Percentiles rank a stretch among this genome's conserved stretches.
phyloP scores from a whole-genome alignment of 2,329 filamentous ascomycete genomes.

The Geosmithia putterillii region DNA sequence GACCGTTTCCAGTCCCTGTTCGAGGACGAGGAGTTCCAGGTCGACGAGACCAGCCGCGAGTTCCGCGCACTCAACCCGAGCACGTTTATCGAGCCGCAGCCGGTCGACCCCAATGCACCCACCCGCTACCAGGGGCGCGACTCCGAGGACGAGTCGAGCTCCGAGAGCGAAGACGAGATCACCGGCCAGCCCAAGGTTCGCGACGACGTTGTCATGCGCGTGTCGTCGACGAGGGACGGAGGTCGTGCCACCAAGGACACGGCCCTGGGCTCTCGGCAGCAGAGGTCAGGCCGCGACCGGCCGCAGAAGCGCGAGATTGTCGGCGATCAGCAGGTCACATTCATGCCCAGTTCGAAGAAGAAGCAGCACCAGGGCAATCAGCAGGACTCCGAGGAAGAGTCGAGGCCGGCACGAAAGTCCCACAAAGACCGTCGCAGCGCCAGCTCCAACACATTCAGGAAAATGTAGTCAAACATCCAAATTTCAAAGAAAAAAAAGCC shows the following conservation, averaged over 20 bases:
- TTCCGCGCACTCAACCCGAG: constrained; percentile 86
- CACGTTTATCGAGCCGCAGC: constrained; percentile 38
- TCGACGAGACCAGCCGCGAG: constrained; percentile 81
- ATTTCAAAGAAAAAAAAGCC: background rate
- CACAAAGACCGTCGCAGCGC: constrained; percentile 50
- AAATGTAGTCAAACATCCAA: constrained; percentile 29
- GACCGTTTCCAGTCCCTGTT: constrained; percentile 81
- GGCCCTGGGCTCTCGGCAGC: constrained; percentile 41
- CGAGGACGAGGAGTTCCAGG: constrained; percentile 82
- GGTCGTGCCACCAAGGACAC: constrained; percentile 42
- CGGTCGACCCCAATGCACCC: constrained; percentile 18
- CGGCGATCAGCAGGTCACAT: constrained; percentile 59
- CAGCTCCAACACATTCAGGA: constrained; percentile 63
- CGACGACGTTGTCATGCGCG: constrained; percentile 44
- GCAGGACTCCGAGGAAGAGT: constrained; percentile 13
- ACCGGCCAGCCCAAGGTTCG: constrained; percentile 10
- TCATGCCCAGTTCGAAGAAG: constrained; percentile 48
- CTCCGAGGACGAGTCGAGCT: constrained; percentile 31
- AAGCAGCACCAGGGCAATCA: constrained; percentile 36
- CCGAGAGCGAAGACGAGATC: constrained; percentile 15
- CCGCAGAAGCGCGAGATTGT: constrained; percentile 34
- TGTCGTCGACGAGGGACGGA: constrained; percentile 56
- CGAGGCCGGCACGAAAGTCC: constrained; percentile 17
- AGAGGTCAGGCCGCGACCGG: constrained; percentile 36
- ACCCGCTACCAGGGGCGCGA: constrained; percentile 24